Conservation (phyloP, 2,329 filamentous ascomycete genomes). For the Colletotrichum abscissum region DNA sequence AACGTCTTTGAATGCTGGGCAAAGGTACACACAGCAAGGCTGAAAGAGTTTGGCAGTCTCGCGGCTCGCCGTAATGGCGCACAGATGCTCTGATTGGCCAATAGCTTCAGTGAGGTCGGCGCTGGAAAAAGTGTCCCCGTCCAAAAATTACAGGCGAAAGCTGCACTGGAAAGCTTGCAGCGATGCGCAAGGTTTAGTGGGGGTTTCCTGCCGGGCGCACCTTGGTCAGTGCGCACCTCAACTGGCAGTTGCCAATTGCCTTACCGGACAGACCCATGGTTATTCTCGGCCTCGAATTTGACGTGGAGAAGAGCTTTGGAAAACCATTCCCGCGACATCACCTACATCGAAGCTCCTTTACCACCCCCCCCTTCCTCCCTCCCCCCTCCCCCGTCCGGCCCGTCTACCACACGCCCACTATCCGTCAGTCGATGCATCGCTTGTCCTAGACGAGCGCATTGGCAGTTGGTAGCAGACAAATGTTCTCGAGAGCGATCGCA, state of each 20-base stretch:
- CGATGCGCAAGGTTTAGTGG: conserved; percentile 9
- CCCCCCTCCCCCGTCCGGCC: conserved; percentile 20
- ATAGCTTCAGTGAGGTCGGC: conserved; percentile 20
- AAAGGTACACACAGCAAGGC: conserved; percentile 42
- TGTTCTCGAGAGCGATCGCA: conserved; percentile 68
- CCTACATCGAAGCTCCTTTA: conserved; percentile 4
- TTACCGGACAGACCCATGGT: conserved; percentile 19
- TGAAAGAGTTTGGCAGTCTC: conserved; percentile 41
- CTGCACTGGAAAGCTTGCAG: conserved; percentile 14
- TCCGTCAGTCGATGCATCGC: conserved; percentile 47
- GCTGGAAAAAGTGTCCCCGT: conserved; percentile 26
- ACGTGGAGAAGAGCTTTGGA: conserved; percentile 40
- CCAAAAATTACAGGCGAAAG: not conserved
- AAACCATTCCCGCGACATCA: conserved; percentile 45
- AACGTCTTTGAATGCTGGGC: conserved; percentile 27
- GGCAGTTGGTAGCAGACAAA: conserved; percentile 51
- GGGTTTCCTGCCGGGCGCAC: not conserved
- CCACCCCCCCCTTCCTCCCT: not conserved
- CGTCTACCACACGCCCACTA: conserved; percentile 25
- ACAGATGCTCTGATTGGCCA: conserved; percentile 29
- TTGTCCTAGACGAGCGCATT: conserved; percentile 47
- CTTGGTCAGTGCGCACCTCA: not conserved
- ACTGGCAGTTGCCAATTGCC: conserved; percentile 16
- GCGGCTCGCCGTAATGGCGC: conserved; percentile 9
- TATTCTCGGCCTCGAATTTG: conserved; percentile 44